A percentile compares a stretch with the other conserved stretches of the same genome.
These are phyloP conservation scores for Gelatoporia subvermispora DNA, from an alignment of 768 basidiomycete genomes.

Conservation along the genomic window DNA sequence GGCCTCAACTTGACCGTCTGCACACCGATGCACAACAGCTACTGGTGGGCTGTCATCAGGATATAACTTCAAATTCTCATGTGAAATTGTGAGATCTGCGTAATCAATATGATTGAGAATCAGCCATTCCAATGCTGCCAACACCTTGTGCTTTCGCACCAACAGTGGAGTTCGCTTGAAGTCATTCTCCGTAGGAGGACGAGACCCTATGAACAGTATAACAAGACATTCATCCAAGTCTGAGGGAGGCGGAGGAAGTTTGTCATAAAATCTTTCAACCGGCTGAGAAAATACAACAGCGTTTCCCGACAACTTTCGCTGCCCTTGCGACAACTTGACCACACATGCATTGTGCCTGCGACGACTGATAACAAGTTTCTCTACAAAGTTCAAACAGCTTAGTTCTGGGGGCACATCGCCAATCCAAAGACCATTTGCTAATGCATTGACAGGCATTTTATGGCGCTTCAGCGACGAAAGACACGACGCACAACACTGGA, in stretches of 20 bases:
- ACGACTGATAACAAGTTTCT: slow-evolving; percentile 10
- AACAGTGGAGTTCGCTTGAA: slow-evolving; percentile 19
- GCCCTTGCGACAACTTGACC: slow-evolving; percentile 3
- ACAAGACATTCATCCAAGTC: slow-evolving; percentile 30
- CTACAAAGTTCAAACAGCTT: slow-evolving; percentile 7
- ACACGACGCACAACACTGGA: no score
- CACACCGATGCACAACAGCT: slow-evolving; percentile 3
- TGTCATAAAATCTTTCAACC: slow-evolving; percentile 25
- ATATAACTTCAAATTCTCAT: slow-evolving; percentile 10
- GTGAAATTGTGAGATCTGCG: slow-evolving; percentile 10
- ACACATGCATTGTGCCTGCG: slow-evolving; percentile 14
- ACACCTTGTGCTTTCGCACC: slow-evolving; percentile 5
- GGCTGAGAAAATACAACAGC: slow-evolving; percentile 28
- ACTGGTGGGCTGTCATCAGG: slow-evolving; percentile 21
- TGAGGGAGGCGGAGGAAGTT: slow-evolving; percentile 25
- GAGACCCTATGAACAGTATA: slow-evolving; percentile 28
- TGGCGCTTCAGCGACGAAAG: no score
- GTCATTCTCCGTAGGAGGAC: slow-evolving; percentile 17
- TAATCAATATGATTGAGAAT: slow-evolving; percentile 14
- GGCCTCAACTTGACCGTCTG: neutral
- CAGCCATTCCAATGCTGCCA: slow-evolving; percentile 10
- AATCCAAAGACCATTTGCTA: slow-evolving; percentile 18
- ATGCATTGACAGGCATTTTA: neutral
- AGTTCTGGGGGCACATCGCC: slow-evolving; percentile 12
- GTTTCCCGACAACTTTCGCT: slow-evolving; percentile 31